These are phyloP conservation scores for Lotus japonicus DNA, from an alignment of 306 rosid genomes.

Conservation along the genomic window DNA sequence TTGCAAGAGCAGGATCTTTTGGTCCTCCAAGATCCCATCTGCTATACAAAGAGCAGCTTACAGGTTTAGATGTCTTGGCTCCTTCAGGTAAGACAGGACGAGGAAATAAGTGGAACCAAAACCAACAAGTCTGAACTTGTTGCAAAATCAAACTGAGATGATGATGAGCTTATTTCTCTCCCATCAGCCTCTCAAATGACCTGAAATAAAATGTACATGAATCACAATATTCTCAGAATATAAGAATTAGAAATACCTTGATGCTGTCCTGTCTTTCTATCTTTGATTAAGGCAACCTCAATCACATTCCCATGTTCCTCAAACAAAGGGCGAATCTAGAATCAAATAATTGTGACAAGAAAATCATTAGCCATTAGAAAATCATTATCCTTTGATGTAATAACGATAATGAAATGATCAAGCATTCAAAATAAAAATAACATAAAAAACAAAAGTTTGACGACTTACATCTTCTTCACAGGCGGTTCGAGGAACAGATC, in stretches of 20 bases:
- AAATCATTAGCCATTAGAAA: background rate
- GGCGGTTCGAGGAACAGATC: slow-evolving; percentile 89
- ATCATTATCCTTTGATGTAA: background rate
- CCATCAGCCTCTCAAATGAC: slow-evolving; percentile 83
- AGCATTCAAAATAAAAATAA: background rate
- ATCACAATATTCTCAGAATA: slow-evolving; percentile 38
- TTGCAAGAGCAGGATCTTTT: slow-evolving; percentile 63
- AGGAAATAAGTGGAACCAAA: slow-evolving; percentile 57
- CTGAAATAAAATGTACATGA: slow-evolving; percentile 62
- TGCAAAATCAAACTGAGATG: slow-evolving; percentile 76
- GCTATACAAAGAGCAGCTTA: slow-evolving; percentile 57
- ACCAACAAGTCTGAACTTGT: slow-evolving; percentile 82
- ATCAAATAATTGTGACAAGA: slow-evolving; percentile 10
- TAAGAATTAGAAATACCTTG: slow-evolving; percentile 59
- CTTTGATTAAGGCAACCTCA: slow-evolving; percentile 90
- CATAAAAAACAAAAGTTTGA: background rate
- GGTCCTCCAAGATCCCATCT: slow-evolving; percentile 70
- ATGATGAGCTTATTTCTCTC: slow-evolving; percentile 68
- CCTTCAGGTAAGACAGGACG: slow-evolving; percentile 58
- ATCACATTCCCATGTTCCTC: slow-evolving; percentile 89
- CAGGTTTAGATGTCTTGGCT: slow-evolving; percentile 53
- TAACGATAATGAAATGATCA: background rate
- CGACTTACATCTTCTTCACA: slow-evolving; percentile 76
- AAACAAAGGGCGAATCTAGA: slow-evolving; percentile 85
- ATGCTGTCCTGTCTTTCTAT: slow-evolving; percentile 90